A percentile compares a stretch with the other conserved stretches of the same genome.
Evolutionary conservation across 352 stramenopile species (phyloP).

Genomic region (Pythium chondricola): DNA sequence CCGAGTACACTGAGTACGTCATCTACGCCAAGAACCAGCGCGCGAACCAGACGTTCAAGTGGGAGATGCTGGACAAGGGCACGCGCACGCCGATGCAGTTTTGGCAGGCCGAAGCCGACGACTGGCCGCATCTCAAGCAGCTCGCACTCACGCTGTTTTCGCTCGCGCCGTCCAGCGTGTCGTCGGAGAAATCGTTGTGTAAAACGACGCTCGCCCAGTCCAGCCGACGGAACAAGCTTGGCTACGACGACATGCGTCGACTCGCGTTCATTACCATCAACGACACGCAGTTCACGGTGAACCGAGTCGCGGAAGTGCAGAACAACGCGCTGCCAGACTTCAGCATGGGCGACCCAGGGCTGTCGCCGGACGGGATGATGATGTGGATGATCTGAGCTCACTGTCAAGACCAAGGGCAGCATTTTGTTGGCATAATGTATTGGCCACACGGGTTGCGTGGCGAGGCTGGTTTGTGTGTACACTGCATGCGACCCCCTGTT

Average conservation of each 20-base stretch:
- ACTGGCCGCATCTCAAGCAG: constrained; percentile 74
- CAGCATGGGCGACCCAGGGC: constrained; percentile 51
- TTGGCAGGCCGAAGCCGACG: constrained; percentile 68
- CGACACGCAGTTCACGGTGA: constrained; percentile 61
- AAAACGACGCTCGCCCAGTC: constrained; percentile 58
- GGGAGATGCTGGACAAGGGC: constrained; percentile 81
- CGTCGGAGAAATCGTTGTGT: constrained; percentile 65
- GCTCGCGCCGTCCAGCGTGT: constrained; percentile 62
- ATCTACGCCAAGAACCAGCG: constrained; percentile 80
- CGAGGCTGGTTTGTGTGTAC: no score
- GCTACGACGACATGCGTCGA: constrained; percentile 65
- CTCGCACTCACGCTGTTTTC: constrained; percentile 76
- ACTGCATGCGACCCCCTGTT: no score
- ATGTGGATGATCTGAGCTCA: constrained; percentile 87
- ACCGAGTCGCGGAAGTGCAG: constrained; percentile 40
- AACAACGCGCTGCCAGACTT: constrained; percentile 67
- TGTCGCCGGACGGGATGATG: constrained; percentile 79
- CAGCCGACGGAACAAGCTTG: constrained; percentile 65
- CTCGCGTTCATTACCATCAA: constrained; percentile 82
- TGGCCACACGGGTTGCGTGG: no score
- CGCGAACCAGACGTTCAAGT: constrained; percentile 76
- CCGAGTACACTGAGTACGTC: constrained; percentile 76
- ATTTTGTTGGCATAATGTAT: no score
- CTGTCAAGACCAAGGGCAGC: no score
- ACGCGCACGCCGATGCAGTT: constrained; percentile 73